phyloP scores from a whole-genome alignment of 2,329 filamentous ascomycete genomes.

The Microdochium bolleyi region DNA sequence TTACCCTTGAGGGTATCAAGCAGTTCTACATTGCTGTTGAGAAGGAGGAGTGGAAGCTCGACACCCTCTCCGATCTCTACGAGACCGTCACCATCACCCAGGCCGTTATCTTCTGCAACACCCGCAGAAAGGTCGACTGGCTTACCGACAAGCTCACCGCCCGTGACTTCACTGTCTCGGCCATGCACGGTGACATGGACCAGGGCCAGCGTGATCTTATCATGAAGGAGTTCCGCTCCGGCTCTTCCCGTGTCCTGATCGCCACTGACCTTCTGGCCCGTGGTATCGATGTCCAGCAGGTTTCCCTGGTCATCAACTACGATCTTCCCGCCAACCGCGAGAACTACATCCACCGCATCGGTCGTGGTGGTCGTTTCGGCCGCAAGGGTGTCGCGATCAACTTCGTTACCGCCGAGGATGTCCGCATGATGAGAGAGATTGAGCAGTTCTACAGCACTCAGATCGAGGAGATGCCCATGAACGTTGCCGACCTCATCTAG shows the following conservation, averaged over 20 bases:
- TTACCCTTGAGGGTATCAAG: constrained; percentile 99
- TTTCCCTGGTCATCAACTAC: constrained; percentile 99
- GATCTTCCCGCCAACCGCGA: constrained; percentile 97
- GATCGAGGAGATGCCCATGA: constrained; percentile 99
- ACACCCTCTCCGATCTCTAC: constrained; percentile 97
- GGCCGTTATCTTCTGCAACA: constrained; percentile 99
- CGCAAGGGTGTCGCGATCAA: constrained; percentile 99
- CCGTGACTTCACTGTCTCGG: constrained; percentile 97
- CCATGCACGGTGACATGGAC: constrained; percentile 99
- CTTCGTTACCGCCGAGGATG: constrained; percentile 98
- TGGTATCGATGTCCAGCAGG: constrained; percentile 99
- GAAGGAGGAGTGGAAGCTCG: constrained; percentile 99
- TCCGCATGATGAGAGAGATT: constrained; percentile 99
- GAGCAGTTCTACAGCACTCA: constrained; percentile 99
- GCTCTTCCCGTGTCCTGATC: constrained; percentile 96
- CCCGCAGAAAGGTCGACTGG: constrained; percentile 99
- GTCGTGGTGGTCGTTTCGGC: constrained; percentile 98
- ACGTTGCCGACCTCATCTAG: constrained; percentile 69
- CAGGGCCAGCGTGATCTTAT: constrained; percentile 96
- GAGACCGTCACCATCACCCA: constrained; percentile 99
- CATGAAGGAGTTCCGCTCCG: constrained; percentile 99
- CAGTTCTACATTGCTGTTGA: constrained; percentile 99
- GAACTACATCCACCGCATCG: constrained; percentile 99
- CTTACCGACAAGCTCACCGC: constrained; percentile 98
- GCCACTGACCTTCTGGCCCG: constrained; percentile 95